phyloP scores from a whole-genome alignment of 176 grass and related monocot genomes.

The Otatea glauca region DNA sequence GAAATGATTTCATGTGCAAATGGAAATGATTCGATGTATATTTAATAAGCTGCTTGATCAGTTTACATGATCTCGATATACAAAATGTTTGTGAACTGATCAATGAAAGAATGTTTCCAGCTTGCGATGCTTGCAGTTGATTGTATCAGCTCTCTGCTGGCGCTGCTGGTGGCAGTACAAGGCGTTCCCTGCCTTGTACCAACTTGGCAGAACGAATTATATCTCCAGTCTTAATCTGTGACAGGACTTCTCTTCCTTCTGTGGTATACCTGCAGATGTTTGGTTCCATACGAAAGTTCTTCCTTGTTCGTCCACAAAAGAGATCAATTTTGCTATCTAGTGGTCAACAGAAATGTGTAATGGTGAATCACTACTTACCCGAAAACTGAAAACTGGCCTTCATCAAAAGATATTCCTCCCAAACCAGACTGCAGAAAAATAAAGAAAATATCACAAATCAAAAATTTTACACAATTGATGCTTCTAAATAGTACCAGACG shows the following conservation, averaged over 20 bases:
- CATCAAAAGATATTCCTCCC: slow-evolving; percentile 96
- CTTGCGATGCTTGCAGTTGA: neutral
- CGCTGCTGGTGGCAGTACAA: slow-evolving; percentile 56
- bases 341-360: slow-evolving; percentile 35
- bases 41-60: slow-evolving; percentile 29
- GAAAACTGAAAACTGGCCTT: slow-evolving; percentile 98
- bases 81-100: slow-evolving; percentile 43
- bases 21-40: slow-evolving; percentile 38
- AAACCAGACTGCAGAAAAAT: slow-evolving; percentile 68
- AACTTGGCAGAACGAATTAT: slow-evolving; percentile 81
- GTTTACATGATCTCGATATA: slow-evolving; percentile 41
- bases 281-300: neutral
- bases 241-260: slow-evolving; percentile 73
- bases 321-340: neutral
- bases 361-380: slow-evolving; percentile 54
- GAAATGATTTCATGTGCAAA: slow-evolving; percentile 30
- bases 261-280: slow-evolving; percentile 72
- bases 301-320: neutral
- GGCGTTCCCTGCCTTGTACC: slow-evolving; percentile 75
- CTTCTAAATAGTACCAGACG: slow-evolving; percentile 11
- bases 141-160: slow-evolving; percentile 68
- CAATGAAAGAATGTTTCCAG: slow-evolving; percentile 46
- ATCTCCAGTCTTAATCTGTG: slow-evolving; percentile 91
- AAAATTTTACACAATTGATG: slow-evolving; percentile 11
- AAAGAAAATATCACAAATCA: neutral